phyloP scores from a whole-genome alignment of 768 basidiomycete genomes.

The Rhodotorula toruloides region DNA sequence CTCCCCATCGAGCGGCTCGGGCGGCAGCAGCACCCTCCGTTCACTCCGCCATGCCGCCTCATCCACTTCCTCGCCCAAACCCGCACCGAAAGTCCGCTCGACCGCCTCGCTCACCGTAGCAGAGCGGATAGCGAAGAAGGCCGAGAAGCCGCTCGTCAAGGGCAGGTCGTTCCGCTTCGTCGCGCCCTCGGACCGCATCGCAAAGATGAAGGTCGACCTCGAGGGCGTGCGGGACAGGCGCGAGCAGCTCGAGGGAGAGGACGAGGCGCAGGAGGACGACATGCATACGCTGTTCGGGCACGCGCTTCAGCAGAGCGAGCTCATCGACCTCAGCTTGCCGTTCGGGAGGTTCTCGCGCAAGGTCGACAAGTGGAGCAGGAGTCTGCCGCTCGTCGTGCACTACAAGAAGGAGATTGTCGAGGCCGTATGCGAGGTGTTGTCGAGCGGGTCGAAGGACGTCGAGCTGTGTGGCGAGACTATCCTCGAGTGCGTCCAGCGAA shows the following conservation, averaged over 20 bases:
- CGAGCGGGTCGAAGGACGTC: constrained; percentile 10
- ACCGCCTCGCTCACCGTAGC: constrained; percentile 28
- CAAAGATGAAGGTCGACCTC: constrained; percentile 37
- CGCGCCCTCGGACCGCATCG: constrained; percentile 21
- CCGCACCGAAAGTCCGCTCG: constrained; percentile 24
- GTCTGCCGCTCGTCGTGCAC: constrained; percentile 73
- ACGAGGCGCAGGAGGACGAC: constrained; percentile 22
- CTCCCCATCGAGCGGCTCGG: not conserved
- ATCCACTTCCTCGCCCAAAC: constrained; percentile 1
- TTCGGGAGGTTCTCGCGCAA: constrained; percentile 67
- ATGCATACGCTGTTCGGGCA: constrained; percentile 59
- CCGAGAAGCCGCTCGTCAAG: constrained; percentile 33
- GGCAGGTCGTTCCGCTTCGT: constrained; percentile 34
- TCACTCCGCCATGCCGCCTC: constrained; percentile 24
- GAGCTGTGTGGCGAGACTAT: constrained; percentile 33
- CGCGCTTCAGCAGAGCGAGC: constrained; percentile 67
- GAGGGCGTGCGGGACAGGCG: constrained; percentile 26
- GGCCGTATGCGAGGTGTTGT: constrained; percentile 22
- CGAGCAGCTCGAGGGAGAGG: constrained; percentile 37
- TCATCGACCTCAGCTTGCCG: constrained; percentile 70
- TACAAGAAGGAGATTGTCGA: constrained; percentile 67
- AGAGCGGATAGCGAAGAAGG: constrained; percentile 30
- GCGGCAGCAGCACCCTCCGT: constrained; percentile 20
- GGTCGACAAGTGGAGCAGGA: constrained; percentile 60
- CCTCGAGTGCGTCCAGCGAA: constrained; percentile 24